Evolutionary conservation across 768 basidiomycete genomes (phyloP), one percentile per base, ranked within the genome.

Genomic region (Suillus subluteus): DNA sequence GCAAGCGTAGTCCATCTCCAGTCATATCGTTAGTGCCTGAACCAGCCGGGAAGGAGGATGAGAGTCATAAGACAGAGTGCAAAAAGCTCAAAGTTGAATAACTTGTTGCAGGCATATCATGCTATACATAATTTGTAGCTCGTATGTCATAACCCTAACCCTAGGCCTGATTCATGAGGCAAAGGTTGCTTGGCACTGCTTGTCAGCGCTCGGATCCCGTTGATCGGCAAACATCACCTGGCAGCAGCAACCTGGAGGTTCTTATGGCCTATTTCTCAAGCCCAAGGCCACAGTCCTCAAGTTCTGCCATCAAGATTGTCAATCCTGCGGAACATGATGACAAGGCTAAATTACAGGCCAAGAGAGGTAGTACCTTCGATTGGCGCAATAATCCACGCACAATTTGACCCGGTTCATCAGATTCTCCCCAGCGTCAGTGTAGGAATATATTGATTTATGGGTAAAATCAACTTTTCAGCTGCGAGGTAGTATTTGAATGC

Each of bases 401-500:
- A 56, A 59, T 63, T 69, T 40, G 66, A 68, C 58, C 26, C 18
- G 26, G 50, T 54, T 16, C 54, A 50, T 50, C 73, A 92, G 91
- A 92, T 79, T 82, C 87, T 56, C 83, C 86, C 16, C 88, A 90
- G 76, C 87, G 91, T 63, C 91, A 95, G 73, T 98, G 95, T 79
- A 88, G 92, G 74, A 97, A 98, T 82, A 88, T 96, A 62, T 81
- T 92, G 76, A 96, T 97, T 69, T 92, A 96, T 75, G 95, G 96
- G 95, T 96, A 79, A 69, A 77, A 4, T 69, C 44, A 6, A 12
- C 18, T 58, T 12, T 41, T 50, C n/a, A 11, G 21, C 1, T 43
- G 6, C 26, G 8, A 40, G 8, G 4, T 67, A 37, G 50, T 23
- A 38, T 37, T 43, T 71, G 18, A 68, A 61, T n/a, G 21, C 0